Evolutionary conservation across 2,329 filamentous ascomycete species (phyloP), one percentile per base, ranked within the genome.

Genomic region (Penicillium sp.): DNA sequence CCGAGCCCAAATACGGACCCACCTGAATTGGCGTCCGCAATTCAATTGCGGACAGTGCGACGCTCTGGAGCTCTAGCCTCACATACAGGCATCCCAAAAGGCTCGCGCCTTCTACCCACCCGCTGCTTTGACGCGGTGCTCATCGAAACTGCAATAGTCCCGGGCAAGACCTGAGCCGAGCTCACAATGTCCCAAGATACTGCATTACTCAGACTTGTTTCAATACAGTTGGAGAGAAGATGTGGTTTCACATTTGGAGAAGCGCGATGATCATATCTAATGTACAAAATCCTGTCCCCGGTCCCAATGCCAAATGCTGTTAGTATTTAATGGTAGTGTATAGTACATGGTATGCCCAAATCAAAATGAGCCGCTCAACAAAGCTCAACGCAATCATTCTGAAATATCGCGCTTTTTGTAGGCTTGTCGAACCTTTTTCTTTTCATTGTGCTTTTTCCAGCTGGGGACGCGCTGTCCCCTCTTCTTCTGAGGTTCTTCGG

Each of bases 361-460:
- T 43, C 36, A 46, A 53, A 53, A 16, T 34, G 13, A 11, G 31
- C 31, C 31, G 34, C 11, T 48, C 13, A 45, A 48, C 4, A 34
- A 38, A 16, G 34, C 4, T 27, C 24, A 27, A 21, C 13, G n/a
- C 34, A n/a, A n/a, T n/a, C n/a, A n/a, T 36, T 13, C 34, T 31
- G 24, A 43, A 6, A 27, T 54, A 27, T 56, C 48, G 48, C 72
- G 65, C 53, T 75, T 70, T 60, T 75, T 74, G 55, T 69, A 71
- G 24, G 72, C 71, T 51, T 77, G 74, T 58, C 74, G 72, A 36
- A 68, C 45, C 64, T 68, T 75, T 60, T 73, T 75, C 61, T 77
- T 78, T 52, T 73, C 68, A 59, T 71, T 72, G 53, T 76, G 69
- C 54, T 76, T 77, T 67, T 77, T 72, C 73, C 73, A 75, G 38